Evolutionary conservation across 2,329 filamentous ascomycete species (phyloP), one percentile per base, ranked within the genome.

Genomic region (Fusarium transvaalense): DNA sequence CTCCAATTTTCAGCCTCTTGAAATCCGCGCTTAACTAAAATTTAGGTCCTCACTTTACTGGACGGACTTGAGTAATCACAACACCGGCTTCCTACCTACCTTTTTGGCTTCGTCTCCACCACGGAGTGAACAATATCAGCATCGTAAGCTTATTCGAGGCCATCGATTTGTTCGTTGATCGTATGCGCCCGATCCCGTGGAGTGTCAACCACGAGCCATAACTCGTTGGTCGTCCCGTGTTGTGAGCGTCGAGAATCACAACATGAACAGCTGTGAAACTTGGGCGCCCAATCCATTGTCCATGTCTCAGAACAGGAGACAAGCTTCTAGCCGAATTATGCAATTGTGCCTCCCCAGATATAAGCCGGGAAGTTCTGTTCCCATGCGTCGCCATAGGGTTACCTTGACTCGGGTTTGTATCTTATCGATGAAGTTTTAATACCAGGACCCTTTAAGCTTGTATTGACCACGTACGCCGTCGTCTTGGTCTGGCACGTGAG

Each of bases 371-470:
- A 45, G 42, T 55, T 43, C 37, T 46, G 41, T 42, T 56, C 23
- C 27, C 35, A 42, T 39, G 34, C 35, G 29, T 17, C 21, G 56
- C 41, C 32, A 37, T n/a, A 47, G 39, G 48, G 29, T 29, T 43
- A 50, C 45, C 39, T 56, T 67, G 64, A 61, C 64, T 67, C 45
- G 34, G 53, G 32, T 41, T 48, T 68, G 60, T 59, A 59, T 67
- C 23, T 60, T 43, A 27, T 56, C 37, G 31, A 57, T 52, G 51
- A 56, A 43, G 42, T 50, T 41, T 53, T 38, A 60, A 54, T 39
- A 46, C 42, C 43, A 66, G 48, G 45, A 46, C 48, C 25, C 53
- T 71, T 74, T 74, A 74, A 74, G 69, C 72, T 74, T 74, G 74
- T 74, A 69, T 74, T 51, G 64, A 61, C 66, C 39, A 52, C 61